Conservation (phyloP, 2,329 filamentous ascomycete species). For the Verticillium alfalfae region DNA sequence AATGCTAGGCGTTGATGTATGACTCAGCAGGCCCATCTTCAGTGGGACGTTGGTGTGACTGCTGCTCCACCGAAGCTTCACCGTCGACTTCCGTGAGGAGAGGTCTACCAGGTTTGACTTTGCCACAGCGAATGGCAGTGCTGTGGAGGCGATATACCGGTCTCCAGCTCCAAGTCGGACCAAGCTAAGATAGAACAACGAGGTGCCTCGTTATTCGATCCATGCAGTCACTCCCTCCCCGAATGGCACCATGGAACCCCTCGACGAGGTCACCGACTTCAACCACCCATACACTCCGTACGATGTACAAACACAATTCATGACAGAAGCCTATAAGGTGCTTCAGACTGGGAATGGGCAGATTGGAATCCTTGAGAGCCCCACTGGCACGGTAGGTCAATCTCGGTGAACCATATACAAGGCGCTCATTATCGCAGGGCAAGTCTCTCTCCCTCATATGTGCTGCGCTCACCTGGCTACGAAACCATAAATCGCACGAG, state of each 20-base stretch:
- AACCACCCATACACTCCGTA: conserved; percentile 87
- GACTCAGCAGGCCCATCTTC: not conserved
- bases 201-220: too few species aligned
- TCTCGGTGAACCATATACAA: not conserved
- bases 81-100: not conserved
- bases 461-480: conserved; percentile 84
- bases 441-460: conserved; percentile 93
- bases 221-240: not conserved
- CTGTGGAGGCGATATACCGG: too few species aligned
- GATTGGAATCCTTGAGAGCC: conserved; percentile 85
- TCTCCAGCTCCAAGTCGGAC: too few species aligned
- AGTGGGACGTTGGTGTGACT: not conserved
- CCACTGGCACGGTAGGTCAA: conserved; percentile 65
- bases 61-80: not conserved
- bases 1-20: not conserved
- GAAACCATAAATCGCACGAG: conserved; percentile 63
- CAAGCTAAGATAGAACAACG: too few species aligned
- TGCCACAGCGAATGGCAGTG: too few species aligned
- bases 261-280: conserved; percentile 47
- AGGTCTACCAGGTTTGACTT: too few species aligned
- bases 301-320: conserved; percentile 81
- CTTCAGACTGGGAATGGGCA: conserved; percentile 66
- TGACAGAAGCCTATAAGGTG: conserved; percentile 75
- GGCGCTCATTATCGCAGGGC: conserved; percentile 42
- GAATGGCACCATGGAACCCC: not conserved